These are phyloP conservation scores for Leptodontidium sp. DNA, from an alignment of 2,329 filamentous ascomycete genomes.

Conservation along the genomic window DNA sequence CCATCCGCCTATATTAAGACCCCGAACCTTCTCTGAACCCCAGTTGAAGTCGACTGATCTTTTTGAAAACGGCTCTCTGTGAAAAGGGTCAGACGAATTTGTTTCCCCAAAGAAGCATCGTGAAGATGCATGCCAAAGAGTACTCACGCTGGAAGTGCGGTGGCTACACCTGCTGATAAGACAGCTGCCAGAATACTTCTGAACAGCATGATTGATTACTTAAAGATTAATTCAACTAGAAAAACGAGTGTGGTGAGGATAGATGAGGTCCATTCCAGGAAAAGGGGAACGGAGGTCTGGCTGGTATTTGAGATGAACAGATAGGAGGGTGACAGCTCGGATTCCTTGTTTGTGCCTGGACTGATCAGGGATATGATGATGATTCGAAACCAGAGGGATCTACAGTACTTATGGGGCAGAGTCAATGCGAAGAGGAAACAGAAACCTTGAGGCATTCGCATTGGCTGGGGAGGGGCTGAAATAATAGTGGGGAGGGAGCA, in stretches of 20 bases:
- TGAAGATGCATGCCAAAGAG: not conserved
- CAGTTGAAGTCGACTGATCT: constrained; percentile 54
- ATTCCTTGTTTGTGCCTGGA: constrained; percentile 14
- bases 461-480: constrained; percentile 20
- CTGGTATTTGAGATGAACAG: constrained; percentile 12
- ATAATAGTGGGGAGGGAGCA: constrained; percentile 2
- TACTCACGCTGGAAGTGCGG: constrained; percentile 29
- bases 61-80: constrained; percentile 31
- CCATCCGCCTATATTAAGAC: constrained; percentile 51
- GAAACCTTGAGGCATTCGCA: constrained; percentile 22
- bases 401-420: constrained; percentile 20
- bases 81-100: not conserved
- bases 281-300: not conserved
- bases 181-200: constrained; percentile 31
- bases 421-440: constrained; percentile 28
- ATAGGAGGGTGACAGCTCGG: constrained; percentile 4
- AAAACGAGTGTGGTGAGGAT: constrained; percentile 26
- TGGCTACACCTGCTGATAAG: constrained; percentile 26
- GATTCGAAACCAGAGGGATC: constrained; percentile 19
- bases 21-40: constrained; percentile 57
- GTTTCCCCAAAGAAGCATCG: not conserved
- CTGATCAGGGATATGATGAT: constrained; percentile 11
- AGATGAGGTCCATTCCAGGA: constrained; percentile 12
- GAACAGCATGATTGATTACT: constrained; percentile 34
- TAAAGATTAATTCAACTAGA: not conserved